A percentile compares a stretch with the other conserved stretches of the same genome.
phyloP scores from a whole-genome alignment of 148 eudicot species.

The Rhododendron molle region DNA sequence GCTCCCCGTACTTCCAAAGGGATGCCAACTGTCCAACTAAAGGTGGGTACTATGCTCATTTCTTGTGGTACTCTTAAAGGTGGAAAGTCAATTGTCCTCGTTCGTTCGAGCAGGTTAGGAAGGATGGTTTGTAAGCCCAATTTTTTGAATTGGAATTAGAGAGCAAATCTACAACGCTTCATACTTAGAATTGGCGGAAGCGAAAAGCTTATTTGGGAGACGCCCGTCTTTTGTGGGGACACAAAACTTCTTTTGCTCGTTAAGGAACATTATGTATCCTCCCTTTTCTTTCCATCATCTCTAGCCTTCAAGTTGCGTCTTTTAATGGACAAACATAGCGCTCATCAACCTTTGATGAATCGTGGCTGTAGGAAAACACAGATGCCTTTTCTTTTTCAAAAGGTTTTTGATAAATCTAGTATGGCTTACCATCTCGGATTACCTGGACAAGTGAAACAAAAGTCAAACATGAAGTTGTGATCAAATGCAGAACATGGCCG shows the following conservation, averaged over 20 bases:
- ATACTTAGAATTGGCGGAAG: background rate
- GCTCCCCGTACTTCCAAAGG: background rate
- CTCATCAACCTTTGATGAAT: background rate
- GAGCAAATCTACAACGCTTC: background rate
- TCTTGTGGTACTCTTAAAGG: background rate
- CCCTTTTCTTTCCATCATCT: background rate
- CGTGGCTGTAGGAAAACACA: background rate
- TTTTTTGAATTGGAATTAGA: background rate
- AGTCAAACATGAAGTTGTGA: background rate
- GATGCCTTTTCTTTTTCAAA: background rate
- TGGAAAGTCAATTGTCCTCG: background rate
- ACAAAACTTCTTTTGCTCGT: background rate
- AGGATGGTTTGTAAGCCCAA: background rate
- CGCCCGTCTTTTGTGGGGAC: background rate
- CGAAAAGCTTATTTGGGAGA: conserved; percentile 11
- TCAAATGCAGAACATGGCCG: background rate
- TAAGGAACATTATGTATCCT: background rate
- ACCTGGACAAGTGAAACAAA: background rate
- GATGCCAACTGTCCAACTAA: background rate
- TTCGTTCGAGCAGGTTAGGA: background rate
- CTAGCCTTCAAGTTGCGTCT: background rate
- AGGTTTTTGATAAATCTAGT: background rate
- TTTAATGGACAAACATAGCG: background rate
- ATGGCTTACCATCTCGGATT: background rate
- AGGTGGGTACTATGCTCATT: background rate